Evolutionary conservation across 176 grass and related monocot genomes (phyloP).

Genomic region (Ananas comosus): DNA sequence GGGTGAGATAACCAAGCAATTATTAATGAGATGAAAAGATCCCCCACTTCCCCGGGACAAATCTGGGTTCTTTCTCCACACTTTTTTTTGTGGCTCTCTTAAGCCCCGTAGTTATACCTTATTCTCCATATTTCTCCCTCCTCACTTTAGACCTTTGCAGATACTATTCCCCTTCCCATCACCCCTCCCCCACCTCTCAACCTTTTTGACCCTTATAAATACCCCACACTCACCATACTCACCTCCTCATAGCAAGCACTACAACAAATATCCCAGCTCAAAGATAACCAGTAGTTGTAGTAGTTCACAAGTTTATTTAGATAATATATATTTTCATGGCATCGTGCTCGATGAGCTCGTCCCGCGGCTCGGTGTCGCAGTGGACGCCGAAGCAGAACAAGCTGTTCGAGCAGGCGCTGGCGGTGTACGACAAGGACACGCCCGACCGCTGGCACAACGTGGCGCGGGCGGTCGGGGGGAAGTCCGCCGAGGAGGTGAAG

Average conservation of each 20-base stretch:
- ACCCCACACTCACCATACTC: neutral
- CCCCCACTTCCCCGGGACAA: neutral
- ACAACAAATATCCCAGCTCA: neutral
- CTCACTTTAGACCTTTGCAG: neutral
- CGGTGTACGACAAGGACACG: constrained; percentile 52
- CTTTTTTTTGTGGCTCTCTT: neutral
- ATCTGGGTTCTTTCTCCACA: neutral
- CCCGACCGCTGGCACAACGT: constrained; percentile 68
- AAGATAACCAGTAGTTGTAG: neutral
- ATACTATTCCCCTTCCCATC: neutral
- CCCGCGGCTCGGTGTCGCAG: neutral
- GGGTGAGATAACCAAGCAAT: too few species aligned
- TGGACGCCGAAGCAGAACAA: constrained; percentile 71
- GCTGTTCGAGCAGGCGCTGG: constrained; percentile 72
- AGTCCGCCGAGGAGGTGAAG: constrained; percentile 52
- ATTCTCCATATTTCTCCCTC: neutral
- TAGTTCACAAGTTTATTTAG: neutral
- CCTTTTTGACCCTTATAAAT: neutral
- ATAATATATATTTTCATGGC: constrained; percentile 28
- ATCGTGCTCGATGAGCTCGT: constrained; percentile 32
- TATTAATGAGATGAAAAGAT: neutral
- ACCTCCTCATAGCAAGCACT: neutral
- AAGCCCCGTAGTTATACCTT: neutral
- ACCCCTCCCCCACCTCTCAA: neutral
- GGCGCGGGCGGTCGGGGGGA: constrained; percentile 46